Conservation (phyloP, 345 rosid species). For the Garcia nutans region DNA sequence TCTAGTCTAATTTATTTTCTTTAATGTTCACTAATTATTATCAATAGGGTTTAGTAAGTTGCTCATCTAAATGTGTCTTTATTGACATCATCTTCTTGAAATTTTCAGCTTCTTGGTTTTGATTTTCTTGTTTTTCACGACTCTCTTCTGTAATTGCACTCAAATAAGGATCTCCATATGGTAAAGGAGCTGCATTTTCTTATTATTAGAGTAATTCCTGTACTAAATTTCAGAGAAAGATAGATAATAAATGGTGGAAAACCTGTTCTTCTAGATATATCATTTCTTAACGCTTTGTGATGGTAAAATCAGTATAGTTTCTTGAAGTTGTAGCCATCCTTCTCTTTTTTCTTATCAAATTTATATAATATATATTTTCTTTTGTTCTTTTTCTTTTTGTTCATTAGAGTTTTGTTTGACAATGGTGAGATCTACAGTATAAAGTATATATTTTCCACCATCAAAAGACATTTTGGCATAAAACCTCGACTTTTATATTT, state of each 20-base stretch:
- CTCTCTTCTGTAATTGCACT: constrained; percentile 25
- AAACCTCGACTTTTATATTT: not conserved
- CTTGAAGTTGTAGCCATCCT: constrained; percentile 26
- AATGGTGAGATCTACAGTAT: constrained; percentile 34
- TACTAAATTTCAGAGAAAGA: constrained; percentile 13
- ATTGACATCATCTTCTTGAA: constrained; percentile 15
- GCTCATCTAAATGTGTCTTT: constrained; percentile 22
- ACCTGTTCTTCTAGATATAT: constrained; percentile 21
- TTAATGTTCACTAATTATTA: constrained; percentile 31
- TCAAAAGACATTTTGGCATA: constrained; percentile 14
- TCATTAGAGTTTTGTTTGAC: constrained; percentile 18
- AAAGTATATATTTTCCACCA: constrained; percentile 20
- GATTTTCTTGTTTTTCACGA: constrained; percentile 12
- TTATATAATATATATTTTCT: no score
- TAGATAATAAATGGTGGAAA: constrained; percentile 11
- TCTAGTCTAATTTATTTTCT: constrained; percentile 18
- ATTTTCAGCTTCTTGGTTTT: constrained; percentile 22
- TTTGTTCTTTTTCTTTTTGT: not conserved
- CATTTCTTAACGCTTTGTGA: constrained; percentile 21
- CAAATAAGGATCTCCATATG: constrained; percentile 17
- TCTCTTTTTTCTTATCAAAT: not conserved
- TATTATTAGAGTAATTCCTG: constrained; percentile 14
- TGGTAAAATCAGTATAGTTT: constrained; percentile 24
- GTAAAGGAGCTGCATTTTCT: constrained; percentile 29
- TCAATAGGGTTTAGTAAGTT: constrained; percentile 33